phyloP scores from a whole-genome alignment of 2,329 filamentous ascomycete species.

The Fusarium tuaranense region DNA sequence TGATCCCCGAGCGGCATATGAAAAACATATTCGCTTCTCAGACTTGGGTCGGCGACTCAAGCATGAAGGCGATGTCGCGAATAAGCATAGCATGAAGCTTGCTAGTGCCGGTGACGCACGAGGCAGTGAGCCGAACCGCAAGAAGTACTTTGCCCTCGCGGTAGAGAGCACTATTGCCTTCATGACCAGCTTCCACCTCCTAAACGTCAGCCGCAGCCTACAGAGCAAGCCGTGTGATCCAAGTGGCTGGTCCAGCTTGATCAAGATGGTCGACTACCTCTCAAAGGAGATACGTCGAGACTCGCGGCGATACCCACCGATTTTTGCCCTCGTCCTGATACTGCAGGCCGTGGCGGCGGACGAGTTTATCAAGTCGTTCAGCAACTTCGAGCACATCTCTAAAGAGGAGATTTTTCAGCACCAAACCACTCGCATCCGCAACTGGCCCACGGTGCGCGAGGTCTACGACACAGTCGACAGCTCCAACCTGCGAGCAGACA shows the following conservation, averaged over 20 bases:
- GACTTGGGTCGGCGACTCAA: slow-evolving; percentile 64
- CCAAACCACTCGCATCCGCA: slow-evolving; percentile 43
- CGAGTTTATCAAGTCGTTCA: slow-evolving; percentile 56
- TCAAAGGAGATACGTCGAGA: slow-evolving; percentile 54
- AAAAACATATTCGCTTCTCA: slow-evolving; percentile 53
- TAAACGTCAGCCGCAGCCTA: slow-evolving; percentile 58
- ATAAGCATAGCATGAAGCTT: slow-evolving; percentile 47
- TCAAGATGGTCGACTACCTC: slow-evolving; percentile 58
- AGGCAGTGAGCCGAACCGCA: slow-evolving; percentile 50
- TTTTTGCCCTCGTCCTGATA: slow-evolving; percentile 57
- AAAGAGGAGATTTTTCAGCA: slow-evolving; percentile 39
- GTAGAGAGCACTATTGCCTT: slow-evolving; percentile 65
- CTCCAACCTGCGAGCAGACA: slow-evolving; percentile 45
- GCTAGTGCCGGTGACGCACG: slow-evolving; percentile 40
- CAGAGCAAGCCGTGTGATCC: slow-evolving; percentile 58
- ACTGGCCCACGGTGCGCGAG: slow-evolving; percentile 49
- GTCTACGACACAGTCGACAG: slow-evolving; percentile 46
- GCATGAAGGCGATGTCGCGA: slow-evolving; percentile 62
- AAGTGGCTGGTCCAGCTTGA: slow-evolving; percentile 56
- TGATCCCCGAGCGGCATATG: slow-evolving; percentile 46
- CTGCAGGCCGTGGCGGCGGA: slow-evolving; percentile 59
- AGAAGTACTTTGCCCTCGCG: slow-evolving; percentile 57
- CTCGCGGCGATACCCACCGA: slow-evolving; percentile 51
- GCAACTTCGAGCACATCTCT: slow-evolving; percentile 38
- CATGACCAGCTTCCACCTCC: slow-evolving; percentile 64